phyloP scores from a whole-genome alignment of 441 rosid genomes.

The Gossypium schwendimanii region DNA sequence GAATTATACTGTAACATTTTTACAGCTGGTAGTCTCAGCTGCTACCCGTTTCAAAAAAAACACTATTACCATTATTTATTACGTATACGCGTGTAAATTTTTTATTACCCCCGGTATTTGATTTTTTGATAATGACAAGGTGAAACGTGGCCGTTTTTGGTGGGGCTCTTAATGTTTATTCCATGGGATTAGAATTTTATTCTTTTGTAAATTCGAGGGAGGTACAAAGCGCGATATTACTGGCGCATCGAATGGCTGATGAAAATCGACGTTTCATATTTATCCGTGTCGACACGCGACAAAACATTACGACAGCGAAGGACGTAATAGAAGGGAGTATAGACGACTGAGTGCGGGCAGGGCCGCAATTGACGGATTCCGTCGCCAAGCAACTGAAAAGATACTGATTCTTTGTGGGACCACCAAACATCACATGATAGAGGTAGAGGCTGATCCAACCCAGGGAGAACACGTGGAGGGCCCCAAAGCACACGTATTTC shows the following conservation, averaged over 20 bases:
- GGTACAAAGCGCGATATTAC: not conserved
- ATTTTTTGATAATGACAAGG: not conserved
- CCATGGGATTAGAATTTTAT: not conserved
- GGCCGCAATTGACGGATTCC: conserved; percentile 2
- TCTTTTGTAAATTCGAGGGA: not conserved
- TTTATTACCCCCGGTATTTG: not conserved
- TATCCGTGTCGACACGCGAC: not conserved
- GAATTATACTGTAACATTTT: not conserved
- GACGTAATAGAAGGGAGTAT: not conserved
- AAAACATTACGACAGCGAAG: not conserved
- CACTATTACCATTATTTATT: not conserved
- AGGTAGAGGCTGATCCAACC: not conserved
- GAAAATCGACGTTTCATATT: not conserved
- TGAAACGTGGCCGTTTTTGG: not conserved
- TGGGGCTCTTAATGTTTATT: not conserved
- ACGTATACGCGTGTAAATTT: not conserved
- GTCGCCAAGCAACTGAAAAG: not conserved
- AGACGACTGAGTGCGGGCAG: not conserved
- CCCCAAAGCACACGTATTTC: not conserved
- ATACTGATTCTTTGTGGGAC: not conserved
- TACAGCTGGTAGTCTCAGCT: conserved; percentile 15
- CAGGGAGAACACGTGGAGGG: conserved; percentile 4
- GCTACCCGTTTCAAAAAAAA: conserved; percentile 2
- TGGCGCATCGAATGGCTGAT: not conserved
- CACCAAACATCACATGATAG: conserved; percentile 9